Evolutionary conservation across 768 basidiomycete species (phyloP), one percentile per base, ranked within the genome.

Genomic region (Rhodosporidiobolus odoratus): DNA sequence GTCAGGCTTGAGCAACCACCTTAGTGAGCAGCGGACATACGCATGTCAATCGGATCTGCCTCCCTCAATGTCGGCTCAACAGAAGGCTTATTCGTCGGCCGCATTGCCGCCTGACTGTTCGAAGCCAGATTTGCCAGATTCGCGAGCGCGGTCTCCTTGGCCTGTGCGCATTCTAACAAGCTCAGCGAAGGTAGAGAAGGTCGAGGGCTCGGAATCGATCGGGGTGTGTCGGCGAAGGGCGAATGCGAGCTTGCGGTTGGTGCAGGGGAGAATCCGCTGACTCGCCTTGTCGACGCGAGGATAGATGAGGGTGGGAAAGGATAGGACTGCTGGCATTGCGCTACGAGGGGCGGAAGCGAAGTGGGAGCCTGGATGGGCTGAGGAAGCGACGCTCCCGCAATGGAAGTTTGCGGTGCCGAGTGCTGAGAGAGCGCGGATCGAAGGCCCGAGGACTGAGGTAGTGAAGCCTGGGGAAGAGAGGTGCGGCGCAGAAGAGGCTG

Each of bases 11-110:
- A n/a, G n/a, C n/a, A n/a, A n/a, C n/a, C n/a, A n/a, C n/a, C n/a
- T n/a, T n/a, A n/a, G n/a, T n/a, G n/a, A n/a, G n/a, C n/a, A n/a
- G n/a, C n/a, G n/a, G n/a, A n/a, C 17, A 72, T 58, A 30, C 43
- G 56, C n/a, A 71, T 48, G 58, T 71, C 69, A 60, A 71, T 58
- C 41, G 69, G 69, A n/a, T 71, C 69, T n/a, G n/a, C n/a, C n/a
- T n/a, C n/a, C n/a, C n/a, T n/a, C n/a, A n/a, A n/a, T n/a, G n/a
- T n/a, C 2, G 69, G 69, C 34, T 61, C 43, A 10, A 27, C 32
- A 13, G 23, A 13, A 2, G 32, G 17, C 1, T 16, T 12, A 23
- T 50, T 54, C 19, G 30, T 50, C 25, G 41, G 34, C 0, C 2
- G 41, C 1, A 25, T 56, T 2, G 6, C 32, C 3, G 27, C 37